Conservation (phyloP, 352 stramenopile species). For the Phytophthora capsici region DNA sequence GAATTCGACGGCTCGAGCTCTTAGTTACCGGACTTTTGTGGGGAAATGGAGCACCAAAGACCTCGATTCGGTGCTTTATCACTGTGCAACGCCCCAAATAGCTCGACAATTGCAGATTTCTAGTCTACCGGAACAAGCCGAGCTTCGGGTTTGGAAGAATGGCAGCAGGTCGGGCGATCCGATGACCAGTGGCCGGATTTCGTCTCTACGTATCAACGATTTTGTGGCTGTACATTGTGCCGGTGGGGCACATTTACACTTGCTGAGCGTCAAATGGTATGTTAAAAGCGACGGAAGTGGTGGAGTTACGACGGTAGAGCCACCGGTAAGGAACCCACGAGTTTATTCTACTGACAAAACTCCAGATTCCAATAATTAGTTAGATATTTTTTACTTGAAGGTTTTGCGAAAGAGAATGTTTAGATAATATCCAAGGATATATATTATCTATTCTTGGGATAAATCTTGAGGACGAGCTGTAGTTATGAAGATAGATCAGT, state of each 20-base stretch:
- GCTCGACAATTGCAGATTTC: constrained; percentile 35
- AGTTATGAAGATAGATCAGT: background rate
- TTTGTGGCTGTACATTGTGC: constrained; percentile 31
- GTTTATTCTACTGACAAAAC: constrained; percentile 2
- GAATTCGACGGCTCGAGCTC: background rate
- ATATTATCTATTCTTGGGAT: too few relatives aligned
- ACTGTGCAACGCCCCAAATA: constrained; percentile 36
- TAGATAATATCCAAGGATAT: too few relatives aligned
- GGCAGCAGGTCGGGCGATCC: constrained; percentile 7
- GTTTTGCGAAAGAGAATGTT: too few relatives aligned
- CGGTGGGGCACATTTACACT: constrained; percentile 17
- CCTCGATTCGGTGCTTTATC: constrained; percentile 29
- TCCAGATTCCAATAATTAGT: too few relatives aligned
- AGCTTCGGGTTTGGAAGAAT: constrained; percentile 7
- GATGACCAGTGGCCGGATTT: background rate
- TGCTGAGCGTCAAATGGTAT: constrained; percentile 28
- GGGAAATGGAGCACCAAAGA: constrained; percentile 26
- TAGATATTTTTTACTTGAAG: too few relatives aligned
- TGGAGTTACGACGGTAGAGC: constrained; percentile 9
- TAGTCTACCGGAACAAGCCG: constrained; percentile 16
- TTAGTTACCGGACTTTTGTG: constrained; percentile 29
- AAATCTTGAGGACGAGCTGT: too few relatives aligned
- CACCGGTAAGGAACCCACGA: background rate
- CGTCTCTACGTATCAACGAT: constrained; percentile 24
- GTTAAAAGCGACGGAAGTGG: constrained; percentile 15